Evolutionary conservation across 306 rosid species (phyloP).

Genomic region (Mimosa bimucronata): DNA sequence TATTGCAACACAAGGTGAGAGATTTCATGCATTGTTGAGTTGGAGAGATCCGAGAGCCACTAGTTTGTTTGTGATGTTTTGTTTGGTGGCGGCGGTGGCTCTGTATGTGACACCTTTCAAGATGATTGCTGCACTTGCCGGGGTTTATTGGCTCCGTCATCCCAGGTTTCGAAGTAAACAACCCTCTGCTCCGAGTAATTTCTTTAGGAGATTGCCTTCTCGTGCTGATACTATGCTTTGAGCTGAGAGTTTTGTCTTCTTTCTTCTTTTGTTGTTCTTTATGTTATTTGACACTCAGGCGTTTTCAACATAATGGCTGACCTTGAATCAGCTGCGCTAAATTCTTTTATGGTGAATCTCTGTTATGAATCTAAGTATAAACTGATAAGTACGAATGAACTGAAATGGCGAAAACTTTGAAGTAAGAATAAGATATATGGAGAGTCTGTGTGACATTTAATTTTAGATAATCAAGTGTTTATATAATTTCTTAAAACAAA

Average conservation of each 20-base stretch:
- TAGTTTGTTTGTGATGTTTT: slow-evolving; percentile 48
- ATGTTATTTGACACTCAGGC: background rate
- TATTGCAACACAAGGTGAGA: slow-evolving; percentile 72
- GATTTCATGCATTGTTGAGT: slow-evolving; percentile 54
- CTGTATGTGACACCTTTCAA: slow-evolving; percentile 63
- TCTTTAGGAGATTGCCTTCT: slow-evolving; percentile 68
- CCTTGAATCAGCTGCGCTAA: background rate
- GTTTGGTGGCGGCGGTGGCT: slow-evolving; percentile 54
- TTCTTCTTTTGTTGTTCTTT: background rate
- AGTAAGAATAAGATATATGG: background rate
- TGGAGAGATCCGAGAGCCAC: slow-evolving; percentile 81
- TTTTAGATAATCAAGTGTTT: background rate
- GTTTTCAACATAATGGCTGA: background rate
- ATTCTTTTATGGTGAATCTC: background rate
- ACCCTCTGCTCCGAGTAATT: slow-evolving; percentile 59
- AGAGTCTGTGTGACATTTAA: background rate
- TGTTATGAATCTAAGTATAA: background rate
- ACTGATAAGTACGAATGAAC: background rate
- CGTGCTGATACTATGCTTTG: slow-evolving; percentile 65
- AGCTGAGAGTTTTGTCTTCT: background rate
- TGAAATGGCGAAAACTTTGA: background rate
- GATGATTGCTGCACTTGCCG: slow-evolving; percentile 49
- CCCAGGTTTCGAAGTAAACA: slow-evolving; percentile 62
- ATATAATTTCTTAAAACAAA: background rate
- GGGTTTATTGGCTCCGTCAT: slow-evolving; percentile 57